These are phyloP conservation scores for Suillus lakei DNA, from an alignment of 768 basidiomycete genomes.

Conservation along the genomic window DNA sequence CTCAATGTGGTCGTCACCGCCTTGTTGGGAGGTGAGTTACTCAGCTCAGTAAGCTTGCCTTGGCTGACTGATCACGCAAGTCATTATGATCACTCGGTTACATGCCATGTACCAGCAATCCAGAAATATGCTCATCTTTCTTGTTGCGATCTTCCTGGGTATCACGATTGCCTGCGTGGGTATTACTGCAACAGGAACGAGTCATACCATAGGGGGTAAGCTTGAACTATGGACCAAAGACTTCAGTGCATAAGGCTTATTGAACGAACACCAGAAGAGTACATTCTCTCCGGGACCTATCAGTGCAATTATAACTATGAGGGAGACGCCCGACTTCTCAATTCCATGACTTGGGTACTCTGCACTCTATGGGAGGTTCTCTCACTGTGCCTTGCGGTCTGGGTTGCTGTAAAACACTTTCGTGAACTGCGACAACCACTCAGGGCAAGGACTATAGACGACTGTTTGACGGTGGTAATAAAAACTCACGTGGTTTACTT, in stretches of 20 bases:
- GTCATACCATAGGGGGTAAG: not conserved
- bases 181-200: not conserved
- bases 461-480: not conserved
- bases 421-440: not conserved
- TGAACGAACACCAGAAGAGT: not conserved
- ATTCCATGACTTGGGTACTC: not conserved
- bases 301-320: not conserved
- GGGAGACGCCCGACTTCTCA: not conserved
- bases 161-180: not conserved
- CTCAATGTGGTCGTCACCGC: not conserved
- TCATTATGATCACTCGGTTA: not conserved
- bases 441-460: not conserved
- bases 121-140: not conserved
- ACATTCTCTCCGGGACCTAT: not conserved
- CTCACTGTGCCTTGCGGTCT: not conserved
- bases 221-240: not conserved
- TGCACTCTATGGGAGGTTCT: constrained; percentile 1
- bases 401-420: not conserved
- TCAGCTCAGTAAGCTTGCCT: not conserved
- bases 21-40: not conserved
- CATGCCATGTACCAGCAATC: constrained; percentile 4
- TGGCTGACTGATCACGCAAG: not conserved
- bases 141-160: not conserved
- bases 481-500: not conserved
- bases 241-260: not conserved